Percentiles rank a stretch among this genome's conserved stretches.
phyloP scores from a whole-genome alignment of 306 rosid genomes.

The Purshia tridentata region DNA sequence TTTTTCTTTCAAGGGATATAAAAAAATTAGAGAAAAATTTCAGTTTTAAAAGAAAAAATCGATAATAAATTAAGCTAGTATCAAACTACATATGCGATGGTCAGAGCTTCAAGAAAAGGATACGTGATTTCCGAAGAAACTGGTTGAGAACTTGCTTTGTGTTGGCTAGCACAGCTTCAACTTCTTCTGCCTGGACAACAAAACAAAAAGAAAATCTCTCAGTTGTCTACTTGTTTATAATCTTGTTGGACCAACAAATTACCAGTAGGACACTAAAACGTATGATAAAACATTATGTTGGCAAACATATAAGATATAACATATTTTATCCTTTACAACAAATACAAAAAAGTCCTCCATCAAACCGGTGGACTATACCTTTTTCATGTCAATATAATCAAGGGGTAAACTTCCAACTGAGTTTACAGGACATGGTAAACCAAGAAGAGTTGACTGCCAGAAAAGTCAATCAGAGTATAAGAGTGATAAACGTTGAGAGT shows the following conservation, averaged over 20 bases:
- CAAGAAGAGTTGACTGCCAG: slow-evolving; percentile 81
- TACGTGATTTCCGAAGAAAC: slow-evolving; percentile 79
- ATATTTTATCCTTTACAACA: slow-evolving; percentile 4
- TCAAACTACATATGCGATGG: not conserved
- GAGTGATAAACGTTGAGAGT: slow-evolving; percentile 31
- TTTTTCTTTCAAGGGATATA: not conserved
- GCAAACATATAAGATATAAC: slow-evolving; percentile 14
- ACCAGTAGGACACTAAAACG: not conserved
- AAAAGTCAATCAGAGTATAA: slow-evolving; percentile 33
- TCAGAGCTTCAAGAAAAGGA: slow-evolving; percentile 37
- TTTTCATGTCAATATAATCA: slow-evolving; percentile 59
- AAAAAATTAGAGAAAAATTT: not conserved
- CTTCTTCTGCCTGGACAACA: slow-evolving; percentile 63
- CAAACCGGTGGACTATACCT: slow-evolving; percentile 51
- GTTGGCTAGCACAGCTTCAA: slow-evolving; percentile 83
- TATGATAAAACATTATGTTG: not conserved
- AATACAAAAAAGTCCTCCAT: slow-evolving; percentile 11
- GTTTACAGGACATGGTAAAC: slow-evolving; percentile 81
- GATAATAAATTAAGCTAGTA: no score
- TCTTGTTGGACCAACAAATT: slow-evolving; percentile 9
- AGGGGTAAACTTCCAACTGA: slow-evolving; percentile 87
- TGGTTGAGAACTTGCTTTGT: slow-evolving; percentile 74
- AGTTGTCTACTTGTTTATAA: slow-evolving; percentile 17
- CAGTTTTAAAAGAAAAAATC: not conserved
- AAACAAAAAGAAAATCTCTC: slow-evolving; percentile 25